Evolutionary conservation across 2,329 filamentous ascomycete species (phyloP).

Genomic region (Alternaria arborescens): DNA sequence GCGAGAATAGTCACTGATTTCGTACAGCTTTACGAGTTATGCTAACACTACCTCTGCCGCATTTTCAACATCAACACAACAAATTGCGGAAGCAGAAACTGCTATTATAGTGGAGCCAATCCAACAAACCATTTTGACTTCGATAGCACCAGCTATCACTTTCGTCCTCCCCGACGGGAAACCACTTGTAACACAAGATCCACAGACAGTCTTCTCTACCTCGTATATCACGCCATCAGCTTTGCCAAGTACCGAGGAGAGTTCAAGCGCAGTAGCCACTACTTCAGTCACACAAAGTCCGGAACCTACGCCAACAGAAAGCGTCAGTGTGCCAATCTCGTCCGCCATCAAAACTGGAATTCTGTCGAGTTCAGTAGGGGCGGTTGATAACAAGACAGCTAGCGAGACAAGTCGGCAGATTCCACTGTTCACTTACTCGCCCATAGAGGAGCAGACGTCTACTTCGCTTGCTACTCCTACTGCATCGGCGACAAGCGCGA

Average conservation of each 20-base stretch:
- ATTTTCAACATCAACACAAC: conserved; percentile 15
- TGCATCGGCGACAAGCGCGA: conserved; percentile 13
- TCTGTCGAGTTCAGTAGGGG: conserved; percentile 23
- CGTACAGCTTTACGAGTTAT: conserved; percentile 37
- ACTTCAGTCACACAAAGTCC: conserved; percentile 13
- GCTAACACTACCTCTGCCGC: conserved; percentile 29
- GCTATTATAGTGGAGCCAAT: conserved; percentile 47
- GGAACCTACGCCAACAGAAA: conserved; percentile 13
- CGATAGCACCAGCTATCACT: conserved; percentile 40
- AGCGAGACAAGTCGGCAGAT: conserved; percentile 24
- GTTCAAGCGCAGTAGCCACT: conserved; percentile 21
- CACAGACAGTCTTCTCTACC: conserved; percentile 42
- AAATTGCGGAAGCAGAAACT: conserved; percentile 39
- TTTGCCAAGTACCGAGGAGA: conserved; percentile 19
- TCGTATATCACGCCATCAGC: conserved; percentile 40
- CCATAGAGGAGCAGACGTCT: conserved; percentile 26
- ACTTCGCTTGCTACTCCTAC: conserved; percentile 15
- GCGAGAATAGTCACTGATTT: conserved; percentile 17
- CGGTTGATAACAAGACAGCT: conserved; percentile 23
- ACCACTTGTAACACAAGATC: conserved; percentile 42
- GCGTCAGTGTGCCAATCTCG: conserved; percentile 8
- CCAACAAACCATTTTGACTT: conserved; percentile 38
- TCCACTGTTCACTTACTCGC: conserved; percentile 39
- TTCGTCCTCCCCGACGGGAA: conserved; percentile 43
- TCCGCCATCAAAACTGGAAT: conserved; percentile 9